Evolutionary conservation across 192 early-diverging fungal species (phyloP), one percentile per base, ranked within the genome.

Genomic region (Backusella morwellensis): DNA sequence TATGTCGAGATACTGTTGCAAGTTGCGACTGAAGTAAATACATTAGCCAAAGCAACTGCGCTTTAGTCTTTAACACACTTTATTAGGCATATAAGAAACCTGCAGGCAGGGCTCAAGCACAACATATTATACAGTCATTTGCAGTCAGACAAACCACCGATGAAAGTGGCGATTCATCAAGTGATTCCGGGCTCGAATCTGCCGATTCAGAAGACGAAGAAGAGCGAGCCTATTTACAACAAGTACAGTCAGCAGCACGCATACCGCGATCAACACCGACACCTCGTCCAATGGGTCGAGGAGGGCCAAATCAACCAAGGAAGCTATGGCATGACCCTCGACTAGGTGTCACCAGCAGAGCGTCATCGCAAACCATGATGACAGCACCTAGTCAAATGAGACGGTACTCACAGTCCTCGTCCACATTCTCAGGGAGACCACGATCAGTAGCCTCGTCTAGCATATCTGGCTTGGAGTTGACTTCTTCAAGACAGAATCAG

Each of bases 41-140:
- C 35, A 32, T 32, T 32, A 68, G 3, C 23, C 70, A 32, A 32
- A 32, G 32, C 32, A 32, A 32, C 32, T 32, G 2, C 3, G 34
- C 35, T 29, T 47, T 40, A 6, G 11, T 40, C 0, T 6, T 44
- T 44, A 44, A 40, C 38, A 11, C 1, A 40, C 11, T 40, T 41
- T 34, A 59, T 21, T 63, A 78, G 77, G 78, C 78, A 40, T 79
- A 79, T 36, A 68, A 70, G 40, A 81, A 81, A 68, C 77, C 77
- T 66, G 66, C 66, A 26, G 73, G 68, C 67, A 78, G 59, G 36
- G 66, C 79, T 26, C 82, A 84, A 38, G 82, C 77, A 3, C 75
- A 80, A 44, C 67, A 75, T 9, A 84, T 84, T 59, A 78, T 84
- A n/a, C 78, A 84, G 66, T 44, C 76, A 41, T 84, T 84, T 70